These are phyloP conservation scores for Decorospora gaudefroyi DNA, from an alignment of 2,329 filamentous ascomycete genomes.

Conservation along the genomic window DNA sequence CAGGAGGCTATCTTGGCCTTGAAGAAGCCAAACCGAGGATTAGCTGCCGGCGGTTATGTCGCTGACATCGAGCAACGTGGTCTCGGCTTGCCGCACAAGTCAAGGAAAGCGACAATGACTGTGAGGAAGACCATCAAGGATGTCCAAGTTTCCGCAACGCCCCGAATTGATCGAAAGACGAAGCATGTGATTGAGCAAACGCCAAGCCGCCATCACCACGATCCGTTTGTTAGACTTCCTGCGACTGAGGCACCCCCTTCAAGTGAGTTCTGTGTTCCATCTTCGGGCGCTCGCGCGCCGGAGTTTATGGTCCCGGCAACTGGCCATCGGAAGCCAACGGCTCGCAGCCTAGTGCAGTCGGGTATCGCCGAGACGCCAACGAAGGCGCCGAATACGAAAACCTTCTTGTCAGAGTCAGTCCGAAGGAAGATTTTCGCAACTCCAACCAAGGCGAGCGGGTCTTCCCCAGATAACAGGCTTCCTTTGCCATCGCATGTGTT, in stretches of 20 bases:
- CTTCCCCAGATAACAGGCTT: constrained; percentile 5
- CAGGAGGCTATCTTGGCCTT: constrained; percentile 73
- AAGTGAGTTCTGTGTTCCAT: constrained; percentile 47
- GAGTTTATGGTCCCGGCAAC: constrained; percentile 35
- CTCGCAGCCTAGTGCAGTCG: constrained; percentile 33
- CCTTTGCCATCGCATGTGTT: constrained; percentile 17
- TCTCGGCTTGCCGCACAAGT: constrained; percentile 29
- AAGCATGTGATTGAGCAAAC: constrained; percentile 41
- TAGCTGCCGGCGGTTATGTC: constrained; percentile 68
- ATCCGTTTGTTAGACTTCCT: constrained; percentile 28
- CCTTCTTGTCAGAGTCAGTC: constrained; percentile 31
- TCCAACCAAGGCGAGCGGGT: constrained; percentile 30
- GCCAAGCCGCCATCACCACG: constrained; percentile 33
- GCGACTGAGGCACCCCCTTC: constrained; percentile 26
- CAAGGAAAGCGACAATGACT: constrained; percentile 36
- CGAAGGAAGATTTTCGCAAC: constrained; percentile 43
- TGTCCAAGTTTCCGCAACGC: constrained; percentile 52
- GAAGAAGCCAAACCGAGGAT: constrained; percentile 74
- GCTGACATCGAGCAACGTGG: constrained; percentile 68
- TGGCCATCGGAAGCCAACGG: constrained; percentile 36
- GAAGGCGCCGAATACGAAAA: constrained; percentile 42
- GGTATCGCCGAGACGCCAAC: constrained; percentile 52
- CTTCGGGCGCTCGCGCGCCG: constrained; percentile 45
- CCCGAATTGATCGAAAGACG: constrained; percentile 42
- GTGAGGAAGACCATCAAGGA: constrained; percentile 39